A percentile compares a stretch with the other conserved stretches of the same genome.
Conservation (phyloP, 805 yeast species). For the Wickerhamiella galacta region DNA sequence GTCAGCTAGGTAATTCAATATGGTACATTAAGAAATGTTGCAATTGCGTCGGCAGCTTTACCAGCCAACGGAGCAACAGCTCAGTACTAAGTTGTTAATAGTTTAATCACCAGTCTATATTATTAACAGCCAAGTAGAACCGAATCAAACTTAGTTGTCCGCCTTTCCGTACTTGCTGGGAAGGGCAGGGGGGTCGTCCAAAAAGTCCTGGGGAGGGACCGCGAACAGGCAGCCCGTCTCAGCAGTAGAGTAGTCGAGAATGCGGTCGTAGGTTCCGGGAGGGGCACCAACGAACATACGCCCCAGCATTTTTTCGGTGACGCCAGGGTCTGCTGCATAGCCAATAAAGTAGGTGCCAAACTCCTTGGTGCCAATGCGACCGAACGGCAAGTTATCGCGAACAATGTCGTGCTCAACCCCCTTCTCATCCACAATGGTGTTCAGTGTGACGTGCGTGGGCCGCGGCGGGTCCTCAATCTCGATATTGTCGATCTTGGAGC, state of each 20-base stretch:
- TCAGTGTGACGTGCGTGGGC: slow-evolving; percentile 28
- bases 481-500: slow-evolving; percentile 12
- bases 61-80: too few relatives aligned
- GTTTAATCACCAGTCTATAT: too few relatives aligned
- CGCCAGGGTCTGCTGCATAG: slow-evolving; percentile 8
- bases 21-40: too few relatives aligned
- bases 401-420: slow-evolving; percentile 13
- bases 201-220: too few relatives aligned
- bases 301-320: slow-evolving; percentile 13
- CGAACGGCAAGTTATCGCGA: slow-evolving; percentile 17
- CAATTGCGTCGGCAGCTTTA: too few relatives aligned
- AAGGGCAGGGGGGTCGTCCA: too few relatives aligned
- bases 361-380: slow-evolving; percentile 11
- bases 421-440: slow-evolving; percentile 59
- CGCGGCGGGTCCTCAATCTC: slow-evolving; percentile 11
- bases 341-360: slow-evolving; percentile 16
- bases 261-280: slow-evolving; percentile 14
- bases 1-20: too few relatives aligned
- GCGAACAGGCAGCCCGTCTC: too few relatives aligned
- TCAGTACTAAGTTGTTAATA: too few relatives aligned
- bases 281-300: slow-evolving; percentile 15
- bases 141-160: too few relatives aligned
- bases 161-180: too few relatives aligned
- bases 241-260: slow-evolving; percentile 12
- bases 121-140: too few relatives aligned